phyloP scores from a whole-genome alignment of 2,329 filamentous ascomycete genomes.

The Trichoderma simmonsii region DNA sequence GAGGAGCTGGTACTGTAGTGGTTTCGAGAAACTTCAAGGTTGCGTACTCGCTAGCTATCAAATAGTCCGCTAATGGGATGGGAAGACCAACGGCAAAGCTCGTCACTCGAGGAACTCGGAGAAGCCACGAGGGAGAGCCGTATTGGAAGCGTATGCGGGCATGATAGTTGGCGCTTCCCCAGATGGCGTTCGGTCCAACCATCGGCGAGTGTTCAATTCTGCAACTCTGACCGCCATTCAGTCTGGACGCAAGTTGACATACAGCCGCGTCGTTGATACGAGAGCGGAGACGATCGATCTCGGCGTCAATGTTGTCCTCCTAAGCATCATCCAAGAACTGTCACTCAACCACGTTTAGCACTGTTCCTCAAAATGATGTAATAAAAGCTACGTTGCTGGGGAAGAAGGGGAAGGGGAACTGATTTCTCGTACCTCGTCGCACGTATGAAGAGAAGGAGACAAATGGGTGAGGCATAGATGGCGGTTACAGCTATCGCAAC shows the following conservation, averaged over 20 bases:
- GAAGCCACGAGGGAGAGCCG: not conserved
- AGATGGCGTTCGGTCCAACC: not conserved
- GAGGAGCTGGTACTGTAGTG: not conserved
- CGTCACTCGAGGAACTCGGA: not conserved
- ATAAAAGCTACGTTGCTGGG: not conserved
- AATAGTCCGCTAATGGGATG: not conserved
- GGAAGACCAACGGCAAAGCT: not conserved
- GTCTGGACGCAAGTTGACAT: not conserved
- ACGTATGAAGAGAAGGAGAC: not conserved
- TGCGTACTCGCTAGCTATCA: not conserved
- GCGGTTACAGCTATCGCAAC: not conserved
- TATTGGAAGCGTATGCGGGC: not conserved
- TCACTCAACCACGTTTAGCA: not conserved
- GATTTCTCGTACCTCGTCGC: not conserved
- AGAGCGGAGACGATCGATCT: not conserved
- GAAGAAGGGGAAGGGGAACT: not conserved
- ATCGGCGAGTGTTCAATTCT: not conserved
- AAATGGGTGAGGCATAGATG: not conserved
- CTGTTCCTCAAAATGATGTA: not conserved
- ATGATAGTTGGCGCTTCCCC: not conserved
- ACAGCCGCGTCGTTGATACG: not conserved
- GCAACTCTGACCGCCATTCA: not conserved
- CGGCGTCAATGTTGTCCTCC: not conserved
- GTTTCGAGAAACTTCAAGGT: not conserved
- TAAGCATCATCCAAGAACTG: not conserved